Base-by-base conservation (phyloP, 768 basidiomycete species). In the Tricholoma saponaceum region DNA sequence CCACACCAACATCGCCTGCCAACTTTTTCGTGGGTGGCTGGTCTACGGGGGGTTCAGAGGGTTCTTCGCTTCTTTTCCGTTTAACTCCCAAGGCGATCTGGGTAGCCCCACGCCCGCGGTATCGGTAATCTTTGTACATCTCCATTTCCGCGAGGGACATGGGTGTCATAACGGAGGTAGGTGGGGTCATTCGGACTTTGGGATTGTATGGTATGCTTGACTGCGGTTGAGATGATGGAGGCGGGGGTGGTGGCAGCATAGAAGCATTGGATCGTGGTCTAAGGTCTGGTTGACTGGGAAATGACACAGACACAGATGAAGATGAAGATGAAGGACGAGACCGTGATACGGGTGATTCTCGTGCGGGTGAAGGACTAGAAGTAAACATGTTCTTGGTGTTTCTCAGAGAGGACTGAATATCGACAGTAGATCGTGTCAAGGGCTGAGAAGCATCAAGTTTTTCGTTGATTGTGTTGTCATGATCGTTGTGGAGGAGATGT, bases 1-100 rank as follows among this genome's bases (percentile, higher is more conserved):
- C 89, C 49, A 86, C 81, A 1, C 79, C 84, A 1, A 86, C 83
- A 66, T 92, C 89, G n/a, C 86, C 83, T 4, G 78, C 79, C 46
- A 80, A 76, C 62, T 82, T 84, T 63, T 85, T 82, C 18, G 65
- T 60, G 4, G 79, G 76, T 0, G 74, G 77, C 14, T 70, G 64
- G 22, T 74, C 75, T 30, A 65, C 60, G n/a, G 74, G 74, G 30
- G 81, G 72, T 44, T 69, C 72, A 2, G 62, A 30, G 13, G 68
- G 62, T 56, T 73, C 72, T 50, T 65, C 65, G 41, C 71, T 72
- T 60, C 70, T 58, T 50, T 62, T 65, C 44, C 60, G 54, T 57
- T 65, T 67, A 59, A 32, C 55, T n/a, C 52, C 57, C 41, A 55
- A 52, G 10, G 72, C 69, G 16, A 86, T 77, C 53, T 79, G 79